Evolutionary conservation across 306 rosid species (phyloP).

Genomic region (Vachellia pachyceras): DNA sequence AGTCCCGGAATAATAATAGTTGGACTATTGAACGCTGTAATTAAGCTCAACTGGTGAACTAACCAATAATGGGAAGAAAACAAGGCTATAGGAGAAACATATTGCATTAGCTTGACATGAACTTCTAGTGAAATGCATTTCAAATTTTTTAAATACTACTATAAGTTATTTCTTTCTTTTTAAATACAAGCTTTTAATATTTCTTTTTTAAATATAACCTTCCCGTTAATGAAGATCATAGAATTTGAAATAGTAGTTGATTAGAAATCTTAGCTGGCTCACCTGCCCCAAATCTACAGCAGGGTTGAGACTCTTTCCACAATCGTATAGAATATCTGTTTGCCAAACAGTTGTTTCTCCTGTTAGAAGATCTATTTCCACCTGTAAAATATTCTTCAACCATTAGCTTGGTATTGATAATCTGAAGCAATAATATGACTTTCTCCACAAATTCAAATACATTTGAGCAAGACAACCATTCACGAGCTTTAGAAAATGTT

Average conservation of each 20-base stretch:
- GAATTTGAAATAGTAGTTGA: not conserved
- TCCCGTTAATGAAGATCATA: too few relatives aligned
- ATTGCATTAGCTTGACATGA: too few relatives aligned
- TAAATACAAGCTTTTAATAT: too few relatives aligned
- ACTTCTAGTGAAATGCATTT: too few relatives aligned
- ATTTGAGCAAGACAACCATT: not conserved
- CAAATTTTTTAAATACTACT: too few relatives aligned
- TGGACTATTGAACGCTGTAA: too few relatives aligned
- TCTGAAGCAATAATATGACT: constrained; percentile 1
- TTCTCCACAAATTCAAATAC: constrained; percentile 13
- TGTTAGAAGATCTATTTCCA: constrained; percentile 78
- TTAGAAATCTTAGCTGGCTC: not conserved
- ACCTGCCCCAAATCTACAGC: constrained; percentile 98
- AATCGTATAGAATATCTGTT: constrained; percentile 84
- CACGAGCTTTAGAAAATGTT: not conserved
- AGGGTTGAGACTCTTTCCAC: constrained; percentile 94
- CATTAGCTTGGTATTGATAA: constrained; percentile 6
- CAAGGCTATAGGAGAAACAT: too few relatives aligned
- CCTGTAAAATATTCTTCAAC: constrained; percentile 52
- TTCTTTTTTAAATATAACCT: too few relatives aligned
- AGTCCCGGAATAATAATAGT: too few relatives aligned
- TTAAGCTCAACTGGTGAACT: too few relatives aligned
- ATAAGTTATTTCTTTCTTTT: too few relatives aligned
- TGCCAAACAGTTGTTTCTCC: constrained; percentile 78
- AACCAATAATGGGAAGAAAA: too few relatives aligned